A percentile compares a stretch with the other conserved stretches of the same genome.
These are phyloP conservation scores for Saccharomyces paradoxus DNA, from an alignment of 805 yeast species.

Conservation along the genomic window DNA sequence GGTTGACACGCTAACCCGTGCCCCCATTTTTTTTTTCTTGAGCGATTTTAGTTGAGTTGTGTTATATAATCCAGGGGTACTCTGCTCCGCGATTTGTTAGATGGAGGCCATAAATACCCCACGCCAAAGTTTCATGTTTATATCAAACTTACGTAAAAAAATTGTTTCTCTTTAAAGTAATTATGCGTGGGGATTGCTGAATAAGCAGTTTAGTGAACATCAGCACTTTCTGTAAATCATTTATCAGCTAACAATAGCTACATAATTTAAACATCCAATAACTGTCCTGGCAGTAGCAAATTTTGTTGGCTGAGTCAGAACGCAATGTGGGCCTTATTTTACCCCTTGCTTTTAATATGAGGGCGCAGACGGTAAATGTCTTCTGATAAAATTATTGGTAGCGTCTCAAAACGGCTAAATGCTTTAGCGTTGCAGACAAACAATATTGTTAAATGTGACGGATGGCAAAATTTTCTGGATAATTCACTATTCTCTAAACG, in stretches of 20 bases:
- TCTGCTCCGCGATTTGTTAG: not conserved
- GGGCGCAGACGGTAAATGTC: not conserved
- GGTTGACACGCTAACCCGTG: not conserved
- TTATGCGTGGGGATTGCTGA: not conserved
- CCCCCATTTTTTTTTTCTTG: not conserved
- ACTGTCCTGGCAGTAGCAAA: not conserved
- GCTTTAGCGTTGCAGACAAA: not conserved
- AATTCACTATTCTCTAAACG: not conserved
- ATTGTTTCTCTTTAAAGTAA: not conserved
- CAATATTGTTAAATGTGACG: not conserved
- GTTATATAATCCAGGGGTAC: not conserved
- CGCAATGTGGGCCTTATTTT: too few species aligned
- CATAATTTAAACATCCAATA: not conserved
- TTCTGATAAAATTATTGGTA: too few species aligned
- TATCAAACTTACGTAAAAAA: not conserved
- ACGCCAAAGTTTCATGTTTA: not conserved
- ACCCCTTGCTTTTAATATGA: not conserved
- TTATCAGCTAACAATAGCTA: not conserved
- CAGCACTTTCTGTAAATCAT: not conserved
- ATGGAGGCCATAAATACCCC: not conserved
- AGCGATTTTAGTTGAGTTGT: not conserved
- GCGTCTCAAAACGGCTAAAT: not conserved
- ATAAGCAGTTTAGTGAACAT: not conserved
- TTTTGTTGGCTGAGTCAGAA: not conserved
- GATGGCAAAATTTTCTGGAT: not conserved